Percentiles rank a stretch among this genome's conserved stretches.
Evolutionary conservation across 192 early-diverging fungal genomes (phyloP).

Genomic region (Rhizophagus clarus): DNA sequence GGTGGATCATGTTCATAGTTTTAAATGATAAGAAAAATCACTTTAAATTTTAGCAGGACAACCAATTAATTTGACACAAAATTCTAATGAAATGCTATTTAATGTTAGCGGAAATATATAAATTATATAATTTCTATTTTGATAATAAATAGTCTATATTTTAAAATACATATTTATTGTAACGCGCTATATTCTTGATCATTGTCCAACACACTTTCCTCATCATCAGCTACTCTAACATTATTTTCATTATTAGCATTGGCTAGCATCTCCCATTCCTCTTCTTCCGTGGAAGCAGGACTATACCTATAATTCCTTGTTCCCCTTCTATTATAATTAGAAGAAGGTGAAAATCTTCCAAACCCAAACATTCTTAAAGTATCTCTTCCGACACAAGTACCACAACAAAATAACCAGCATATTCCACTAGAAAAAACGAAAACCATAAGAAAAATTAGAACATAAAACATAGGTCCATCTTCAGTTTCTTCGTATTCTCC

Average conservation of each 20-base stretch:
- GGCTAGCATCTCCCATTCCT: conserved; percentile 30
- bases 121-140: no score
- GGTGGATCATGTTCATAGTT: no score
- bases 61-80: no score
- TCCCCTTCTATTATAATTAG: neutral
- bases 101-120: no score
- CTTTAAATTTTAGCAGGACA: no score
- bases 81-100: no score
- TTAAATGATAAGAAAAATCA: no score
- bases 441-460: conserved; percentile 26
- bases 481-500: neutral
- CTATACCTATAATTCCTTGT: conserved; percentile 2
- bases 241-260: neutral
- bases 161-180: neutral
- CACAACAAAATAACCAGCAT: conserved; percentile 32
- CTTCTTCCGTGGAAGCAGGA: neutral
- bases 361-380: conserved; percentile 2
- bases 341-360: neutral
- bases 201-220: neutral
- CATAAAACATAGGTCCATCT: conserved; percentile 4
- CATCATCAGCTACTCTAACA: neutral
- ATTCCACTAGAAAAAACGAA: conserved; percentile 26
- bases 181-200: neutral
- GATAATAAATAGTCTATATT: neutral
- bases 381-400: conserved; percentile 28